Base-by-base conservation (phyloP, 1,284 basidiomycete genomes). In the Inonotus obliquus region DNA sequence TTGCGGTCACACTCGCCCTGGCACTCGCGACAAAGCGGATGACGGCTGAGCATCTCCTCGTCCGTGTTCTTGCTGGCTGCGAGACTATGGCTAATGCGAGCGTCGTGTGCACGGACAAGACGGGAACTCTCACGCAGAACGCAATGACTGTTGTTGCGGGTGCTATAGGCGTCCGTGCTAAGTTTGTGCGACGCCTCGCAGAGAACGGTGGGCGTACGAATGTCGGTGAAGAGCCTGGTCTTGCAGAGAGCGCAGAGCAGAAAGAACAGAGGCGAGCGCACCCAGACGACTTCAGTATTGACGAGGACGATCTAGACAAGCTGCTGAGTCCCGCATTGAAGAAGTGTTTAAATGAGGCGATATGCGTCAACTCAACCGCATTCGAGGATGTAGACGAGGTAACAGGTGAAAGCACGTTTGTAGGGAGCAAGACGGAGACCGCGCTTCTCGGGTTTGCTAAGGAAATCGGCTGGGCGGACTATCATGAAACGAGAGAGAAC, bases 341-440 rank as follows among this genome's bases (percentile, higher is more conserved):
- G 61, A 78, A 78, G 6, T 77, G 96, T 1, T 82, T 98, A 74
- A 97, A 96, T 73, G 86, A 89, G 63, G 84, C 92, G 14, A 92
- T 98, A 68, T 86, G 92, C 38, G 79, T 97, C 75, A 98, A 98
- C 76, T 96, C 94, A 10, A 98, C 96, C 6, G 96, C 96, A 13
- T 99, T 98, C 74, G 91, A 96, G 75, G 93, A 95, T 67, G 76
- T 72, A 49, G 84, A 93, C 72, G 76, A 83, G 23, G 85, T 85
- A 51, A 83, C 81, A 5, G 85, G 83, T 19, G 77, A 85, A 65
- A 68, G 75, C 45, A 77, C 83, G 21, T 97, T 98, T 71, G 82
- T 98, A 56, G 96, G 97, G 6, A 94, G 86, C 79, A 98, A 98
- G 83, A 98, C 96, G 7, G 96, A 99, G 79, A 94, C 91, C 0